Base-by-base conservation (phyloP, 2,329 filamentous ascomycete genomes). In the Xylariales sp. region DNA sequence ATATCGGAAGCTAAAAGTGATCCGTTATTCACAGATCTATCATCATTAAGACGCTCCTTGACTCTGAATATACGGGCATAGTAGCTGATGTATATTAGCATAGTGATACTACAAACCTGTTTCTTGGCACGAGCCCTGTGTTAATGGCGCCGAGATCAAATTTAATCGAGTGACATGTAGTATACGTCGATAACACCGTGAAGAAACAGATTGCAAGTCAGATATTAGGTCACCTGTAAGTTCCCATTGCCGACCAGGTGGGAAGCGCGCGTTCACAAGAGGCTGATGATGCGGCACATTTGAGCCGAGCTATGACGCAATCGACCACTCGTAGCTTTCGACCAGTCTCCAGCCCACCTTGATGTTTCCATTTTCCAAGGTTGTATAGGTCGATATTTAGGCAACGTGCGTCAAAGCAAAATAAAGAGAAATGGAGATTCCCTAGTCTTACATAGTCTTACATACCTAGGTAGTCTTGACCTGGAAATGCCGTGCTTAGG, bases 271-370 rank as follows among this genome's bases (percentile, higher is more conserved):
- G 10, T 46, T 28, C 23, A 49, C 16, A 28, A 9, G 18, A 59
- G 43, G 10, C 30, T 43, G 30, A 34, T 23, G 32, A 8, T 30
- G 14, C 57, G 64, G 57, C 57, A 66, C 39, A 30, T 30, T n/a
- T 6, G 7, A 34, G 58, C 64, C 64, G 64, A 54, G 46, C n/a
- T 46, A 66, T 66, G 64, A 66, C 64, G 64, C 59, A 63, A 63
- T 54, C 52, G 34, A 58, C 45, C 46, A 36, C 45, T 36, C 30
- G 39, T 32, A 18, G 48, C 53, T 53, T 48, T 39, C 28, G 10
- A 41, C 14, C 23, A 32, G 7, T 28, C 18, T n/a, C 50, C 8
- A 32, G 50, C 34, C 14, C 39, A 28, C 41, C 43, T 30, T 43
- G 23, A 23, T 23, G 14, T 9, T 23, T 3, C 8, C 8, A 39